Base-by-base conservation (phyloP, 768 basidiomycete genomes). In the Rubroboletus pulcherrimus region DNA sequence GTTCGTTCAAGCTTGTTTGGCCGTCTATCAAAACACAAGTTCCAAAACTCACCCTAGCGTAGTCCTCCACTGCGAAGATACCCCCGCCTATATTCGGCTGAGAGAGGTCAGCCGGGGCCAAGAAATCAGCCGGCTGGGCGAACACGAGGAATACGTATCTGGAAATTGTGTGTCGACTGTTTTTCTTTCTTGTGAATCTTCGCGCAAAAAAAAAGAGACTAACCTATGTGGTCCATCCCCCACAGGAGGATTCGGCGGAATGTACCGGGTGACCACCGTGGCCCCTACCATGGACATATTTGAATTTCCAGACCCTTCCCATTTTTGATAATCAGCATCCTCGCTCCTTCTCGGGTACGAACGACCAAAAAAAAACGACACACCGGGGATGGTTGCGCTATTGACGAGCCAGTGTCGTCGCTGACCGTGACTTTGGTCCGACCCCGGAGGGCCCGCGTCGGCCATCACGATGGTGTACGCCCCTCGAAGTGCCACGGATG, bases 401-500 rank as follows among this genome's bases (percentile, higher is more conserved):
- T 91, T 90, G 57, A 85, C 81, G 46, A 93, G 81, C 90, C 89
- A 93, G 74, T 92, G 91, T 51, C 87, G 80, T 48, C 83, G 89
- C 60, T 85, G 83, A 19, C 82, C 85, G 9, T 74, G 71, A 37
- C 77, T 69, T 51, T 82, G 73, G 59, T 86, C 77, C 46, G 80
- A 73, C 38, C 89, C 89, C 37, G 86, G 85, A 24, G 80, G 66
- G 55, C 83, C 84, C 12, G 88, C 87, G 63, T 93, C 91, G 31
- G 84, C 79, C 88, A 93, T 88, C 49, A 81, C 75, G 35, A 92
- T 66, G 26, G 89, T 89, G 71, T 78, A 90, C 40, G 71, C 78
- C 12, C 79, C 81, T 37, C 67, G 67, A 50, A 86, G 68, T 11
- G 68, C 35, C 15, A 74, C 69, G 26, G 81, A 77, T 34, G 77